A percentile compares a stretch with the other conserved stretches of the same genome.
phyloP scores from a whole-genome alignment of 495 filamentous ascomycete genomes.

The Letharia columbiana region DNA sequence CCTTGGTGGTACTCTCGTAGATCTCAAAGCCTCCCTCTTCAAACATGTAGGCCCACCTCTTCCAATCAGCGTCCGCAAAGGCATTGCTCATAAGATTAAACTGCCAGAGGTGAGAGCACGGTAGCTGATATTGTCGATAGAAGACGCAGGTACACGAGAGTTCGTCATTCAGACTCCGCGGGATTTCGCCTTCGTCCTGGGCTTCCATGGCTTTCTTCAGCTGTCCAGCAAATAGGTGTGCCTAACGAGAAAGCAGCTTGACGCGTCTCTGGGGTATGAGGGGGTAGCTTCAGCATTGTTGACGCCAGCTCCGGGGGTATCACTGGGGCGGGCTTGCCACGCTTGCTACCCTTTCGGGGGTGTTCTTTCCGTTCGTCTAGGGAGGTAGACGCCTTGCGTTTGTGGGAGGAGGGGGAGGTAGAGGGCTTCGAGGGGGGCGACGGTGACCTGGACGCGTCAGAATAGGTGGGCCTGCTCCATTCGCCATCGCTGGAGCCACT shows the following conservation, averaged over 20 bases:
- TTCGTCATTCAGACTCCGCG: background rate
- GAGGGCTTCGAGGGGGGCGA: background rate
- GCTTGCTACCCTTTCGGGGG: no score
- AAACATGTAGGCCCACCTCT: constrained; percentile 5
- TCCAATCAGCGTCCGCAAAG: background rate
- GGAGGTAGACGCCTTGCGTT: no score
- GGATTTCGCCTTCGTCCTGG: background rate
- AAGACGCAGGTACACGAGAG: background rate
- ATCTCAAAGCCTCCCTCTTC: constrained; percentile 1
- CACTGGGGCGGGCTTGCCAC: no score
- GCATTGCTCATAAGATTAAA: background rate
- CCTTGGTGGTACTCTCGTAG: constrained; percentile 8
- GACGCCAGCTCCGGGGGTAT: no score
- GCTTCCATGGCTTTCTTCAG: background rate
- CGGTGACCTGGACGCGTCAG: no score
- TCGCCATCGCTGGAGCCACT: no score
- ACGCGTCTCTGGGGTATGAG: no score
- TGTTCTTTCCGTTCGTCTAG: no score
- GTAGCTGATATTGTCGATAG: constrained; percentile 5
- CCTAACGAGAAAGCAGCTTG: no score
- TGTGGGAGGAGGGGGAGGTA: background rate
- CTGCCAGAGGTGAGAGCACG: background rate
- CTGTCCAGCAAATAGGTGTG: no score
- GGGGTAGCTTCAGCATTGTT: no score
- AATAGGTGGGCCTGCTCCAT: no score